Percentiles rank a stretch among this genome's conserved stretches.
phyloP scores from a whole-genome alignment of 1,139 yeast species.

The Diutina ranongensis region DNA sequence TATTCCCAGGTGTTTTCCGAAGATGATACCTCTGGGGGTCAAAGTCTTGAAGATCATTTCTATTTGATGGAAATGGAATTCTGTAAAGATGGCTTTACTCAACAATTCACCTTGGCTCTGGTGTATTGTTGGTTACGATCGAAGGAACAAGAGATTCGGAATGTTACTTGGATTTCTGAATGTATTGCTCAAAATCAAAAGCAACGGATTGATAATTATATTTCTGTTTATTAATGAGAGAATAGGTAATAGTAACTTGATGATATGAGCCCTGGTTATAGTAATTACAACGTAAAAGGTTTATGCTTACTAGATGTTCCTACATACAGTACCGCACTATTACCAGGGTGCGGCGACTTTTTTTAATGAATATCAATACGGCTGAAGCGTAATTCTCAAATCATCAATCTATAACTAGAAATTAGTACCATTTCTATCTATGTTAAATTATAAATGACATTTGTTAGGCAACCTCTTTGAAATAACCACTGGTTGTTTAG shows the following conservation, averaged over 20 bases:
- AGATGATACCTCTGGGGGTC: constrained; percentile 32
- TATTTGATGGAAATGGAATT: constrained; percentile 86
- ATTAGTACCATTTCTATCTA: too few species aligned
- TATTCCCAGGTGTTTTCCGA: constrained; percentile 53
- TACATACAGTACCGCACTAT: too few species aligned
- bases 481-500: too few species aligned
- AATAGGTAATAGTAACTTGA: background rate
- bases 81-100: constrained; percentile 90
- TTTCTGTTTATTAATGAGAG: constrained; percentile 44
- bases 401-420: too few species aligned
- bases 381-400: too few species aligned
- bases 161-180: constrained; percentile 97
- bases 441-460: too few species aligned
- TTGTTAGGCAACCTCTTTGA: too few species aligned
- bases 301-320: too few species aligned
- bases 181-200: constrained; percentile 87
- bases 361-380: too few species aligned
- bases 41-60: constrained; percentile 84
- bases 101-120: constrained; percentile 84
- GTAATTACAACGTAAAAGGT: too few species aligned
- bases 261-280: too few species aligned
- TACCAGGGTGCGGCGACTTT: too few species aligned
- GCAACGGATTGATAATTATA: constrained; percentile 69
- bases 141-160: constrained; percentile 92
- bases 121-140: constrained; percentile 96